Percentiles rank a stretch among this genome's conserved stretches.
Conservation (phyloP, 345 rosid genomes). For the Mallotus nudiflorus region DNA sequence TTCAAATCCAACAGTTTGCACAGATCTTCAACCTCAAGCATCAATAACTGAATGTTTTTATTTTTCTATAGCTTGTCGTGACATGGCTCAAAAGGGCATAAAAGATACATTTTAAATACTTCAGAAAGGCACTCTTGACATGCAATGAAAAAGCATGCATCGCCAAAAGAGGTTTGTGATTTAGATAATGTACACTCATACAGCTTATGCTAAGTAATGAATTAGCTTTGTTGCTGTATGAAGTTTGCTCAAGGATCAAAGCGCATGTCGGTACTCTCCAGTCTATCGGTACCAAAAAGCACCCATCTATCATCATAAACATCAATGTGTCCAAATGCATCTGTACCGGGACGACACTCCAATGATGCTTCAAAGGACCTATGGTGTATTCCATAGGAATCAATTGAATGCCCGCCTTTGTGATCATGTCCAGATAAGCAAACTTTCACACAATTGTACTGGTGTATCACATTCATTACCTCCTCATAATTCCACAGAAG, state of each 20-base stretch:
- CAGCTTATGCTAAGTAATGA: conserved; percentile 8
- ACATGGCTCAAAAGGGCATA: neutral
- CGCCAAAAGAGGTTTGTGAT: neutral
- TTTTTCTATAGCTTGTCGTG: neutral
- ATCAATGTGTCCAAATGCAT: conserved; percentile 76
- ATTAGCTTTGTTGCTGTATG: neutral
- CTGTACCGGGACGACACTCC: conserved; percentile 84
- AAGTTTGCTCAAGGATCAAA: conserved; percentile 28
- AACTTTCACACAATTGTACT: conserved; percentile 64
- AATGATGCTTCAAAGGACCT: conserved; percentile 82
- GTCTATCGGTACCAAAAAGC: conserved; percentile 60
- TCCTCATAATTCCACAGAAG: conserved; percentile 85
- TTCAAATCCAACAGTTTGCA: neutral
- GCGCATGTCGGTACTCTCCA: conserved; percentile 50
- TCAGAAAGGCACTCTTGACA: neutral
- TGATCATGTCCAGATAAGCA: conserved; percentile 93
- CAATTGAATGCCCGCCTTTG: conserved; percentile 71
- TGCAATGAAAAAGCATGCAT: neutral
- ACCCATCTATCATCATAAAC: conserved; percentile 64
- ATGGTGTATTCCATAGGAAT: conserved; percentile 82
- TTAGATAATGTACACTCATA: conserved; percentile 6
- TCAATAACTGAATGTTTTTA: neutral
- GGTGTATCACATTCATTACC: conserved; percentile 74
- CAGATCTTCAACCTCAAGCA: neutral
- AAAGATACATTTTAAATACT: neutral